These are phyloP conservation scores for Aspergillus brunneoviolaceus DNA, from an alignment of 2,329 filamentous ascomycete genomes.

Conservation along the genomic window DNA sequence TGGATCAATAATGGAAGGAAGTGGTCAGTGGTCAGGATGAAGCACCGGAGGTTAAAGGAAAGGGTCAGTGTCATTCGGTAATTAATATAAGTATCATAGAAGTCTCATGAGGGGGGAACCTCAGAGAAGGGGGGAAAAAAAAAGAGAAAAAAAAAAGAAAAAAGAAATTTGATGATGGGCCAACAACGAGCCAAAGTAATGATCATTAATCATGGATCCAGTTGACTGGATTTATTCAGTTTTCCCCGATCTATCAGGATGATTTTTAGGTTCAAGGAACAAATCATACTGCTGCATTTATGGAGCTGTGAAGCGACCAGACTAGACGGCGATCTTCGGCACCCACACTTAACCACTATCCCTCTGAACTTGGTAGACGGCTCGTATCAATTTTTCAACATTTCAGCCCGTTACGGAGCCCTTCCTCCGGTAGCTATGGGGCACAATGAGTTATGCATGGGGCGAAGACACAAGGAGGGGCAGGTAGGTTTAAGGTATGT, in stretches of 20 bases:
- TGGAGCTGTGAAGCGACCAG: neutral
- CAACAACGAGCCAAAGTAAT: neutral
- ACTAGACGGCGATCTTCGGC: constrained; percentile 10
- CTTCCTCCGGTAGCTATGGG: neutral
- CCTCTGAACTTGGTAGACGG: no score
- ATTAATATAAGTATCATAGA: neutral
- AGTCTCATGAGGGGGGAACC: neutral
- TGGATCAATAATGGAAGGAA: constrained; percentile 3
- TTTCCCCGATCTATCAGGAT: neutral
- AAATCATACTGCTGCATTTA: no score
- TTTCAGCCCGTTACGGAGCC: neutral
- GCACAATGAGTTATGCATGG: neutral
- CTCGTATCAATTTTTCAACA: neutral
- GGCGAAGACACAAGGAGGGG: neutral
- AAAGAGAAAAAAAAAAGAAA: neutral
- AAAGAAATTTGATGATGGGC: constrained; percentile 2
- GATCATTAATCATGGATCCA: neutral
- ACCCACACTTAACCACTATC: neutral
- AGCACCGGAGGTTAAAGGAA: neutral
- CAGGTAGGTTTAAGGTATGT: neutral
- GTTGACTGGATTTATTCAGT: neutral
- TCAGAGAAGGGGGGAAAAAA: neutral
- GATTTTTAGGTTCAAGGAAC: neutral
- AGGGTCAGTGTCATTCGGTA: neutral
- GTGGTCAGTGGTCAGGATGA: neutral